Base-by-base conservation (phyloP, 495 filamentous ascomycete genomes). In the Penicillium maclennaniae region DNA sequence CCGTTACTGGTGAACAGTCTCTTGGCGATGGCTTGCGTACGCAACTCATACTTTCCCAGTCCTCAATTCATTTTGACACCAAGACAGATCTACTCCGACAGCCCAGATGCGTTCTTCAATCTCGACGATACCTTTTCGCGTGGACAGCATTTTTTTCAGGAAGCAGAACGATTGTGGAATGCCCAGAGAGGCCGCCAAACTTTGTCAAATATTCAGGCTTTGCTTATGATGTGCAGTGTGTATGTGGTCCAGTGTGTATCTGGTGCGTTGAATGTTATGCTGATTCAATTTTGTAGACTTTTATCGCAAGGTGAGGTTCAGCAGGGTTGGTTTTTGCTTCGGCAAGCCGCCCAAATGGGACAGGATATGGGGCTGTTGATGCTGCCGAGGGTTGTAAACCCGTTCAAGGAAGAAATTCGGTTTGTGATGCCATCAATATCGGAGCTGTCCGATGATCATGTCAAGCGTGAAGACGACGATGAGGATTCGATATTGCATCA, bases 51-150 rank as follows among this genome's bases (percentile, higher is more conserved):
- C 20, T 45, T 37, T 2, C 17, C 39, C 37, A 6, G 1, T 45
- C 7, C 3, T 21, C 26, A 17, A 12, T n/a, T 12, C 17, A 40
- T 39, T 46, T 23, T 52, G 62, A 27, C 62, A 40, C 1, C 9
- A 56, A 3, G 21, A 26, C 42, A 73, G 70, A 55, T 53, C 14
- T 65, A 72, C 47, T 79, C 82, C 5, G 71, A 83, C 49, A 75
- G 80, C 44, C 64, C 77, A 1, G 79, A 80, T 7, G 63, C 86
- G 4, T 56, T 69, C 19, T 63, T 63, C 16, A 40, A 60, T 27
- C 49, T 54, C 7, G 61, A 58, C 1, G 52, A 71, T 43, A 34
- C 52, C n/a, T 57, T 59, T 26, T 67, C 67, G n/a, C 59, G 64
- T 23, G 72, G 72, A 0, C 50, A 62, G 21, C 45, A 54, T 8